Conservation (phyloP, 2,329 filamentous ascomycete species). For the Colletotrichum sp. region DNA sequence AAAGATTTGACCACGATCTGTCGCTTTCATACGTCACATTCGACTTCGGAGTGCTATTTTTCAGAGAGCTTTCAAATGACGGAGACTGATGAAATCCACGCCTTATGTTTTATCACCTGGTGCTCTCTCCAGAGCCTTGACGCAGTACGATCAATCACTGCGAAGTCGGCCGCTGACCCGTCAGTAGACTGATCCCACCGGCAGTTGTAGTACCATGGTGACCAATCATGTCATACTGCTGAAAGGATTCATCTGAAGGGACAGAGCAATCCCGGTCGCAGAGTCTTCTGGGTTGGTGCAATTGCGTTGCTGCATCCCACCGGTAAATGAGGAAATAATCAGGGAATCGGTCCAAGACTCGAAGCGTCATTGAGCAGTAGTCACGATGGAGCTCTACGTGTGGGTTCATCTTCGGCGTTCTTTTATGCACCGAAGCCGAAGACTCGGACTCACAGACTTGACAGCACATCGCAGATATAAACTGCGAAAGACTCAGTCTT, state of each 20-base stretch:
- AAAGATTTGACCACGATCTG: not conserved
- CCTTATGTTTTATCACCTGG: not conserved
- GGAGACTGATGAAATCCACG: accelerated
- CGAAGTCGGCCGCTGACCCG: not conserved
- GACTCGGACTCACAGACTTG: not conserved
- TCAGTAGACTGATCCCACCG: not conserved
- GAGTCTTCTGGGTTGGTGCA: not conserved
- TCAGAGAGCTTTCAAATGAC: not conserved
- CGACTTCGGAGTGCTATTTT: not conserved
- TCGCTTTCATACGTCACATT: not conserved
- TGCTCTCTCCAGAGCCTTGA: not conserved
- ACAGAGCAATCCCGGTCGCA: not conserved
- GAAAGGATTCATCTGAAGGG: not conserved
- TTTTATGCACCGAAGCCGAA: not conserved
- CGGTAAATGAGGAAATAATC: not conserved
- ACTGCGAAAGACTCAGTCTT: not conserved
- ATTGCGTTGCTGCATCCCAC: not conserved
- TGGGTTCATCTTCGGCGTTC: not conserved
- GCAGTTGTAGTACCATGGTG: not conserved
- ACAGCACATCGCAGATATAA: not conserved
- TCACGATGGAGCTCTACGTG: not conserved
- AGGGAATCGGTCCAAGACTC: not conserved
- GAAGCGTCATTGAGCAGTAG: not conserved
- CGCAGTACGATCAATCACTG: not conserved
- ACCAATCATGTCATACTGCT: not conserved